Evolutionary conservation across 2,329 filamentous ascomycete species (phyloP), one percentile per base, ranked within the genome.

Genomic region (Ophiostoma piceae): DNA sequence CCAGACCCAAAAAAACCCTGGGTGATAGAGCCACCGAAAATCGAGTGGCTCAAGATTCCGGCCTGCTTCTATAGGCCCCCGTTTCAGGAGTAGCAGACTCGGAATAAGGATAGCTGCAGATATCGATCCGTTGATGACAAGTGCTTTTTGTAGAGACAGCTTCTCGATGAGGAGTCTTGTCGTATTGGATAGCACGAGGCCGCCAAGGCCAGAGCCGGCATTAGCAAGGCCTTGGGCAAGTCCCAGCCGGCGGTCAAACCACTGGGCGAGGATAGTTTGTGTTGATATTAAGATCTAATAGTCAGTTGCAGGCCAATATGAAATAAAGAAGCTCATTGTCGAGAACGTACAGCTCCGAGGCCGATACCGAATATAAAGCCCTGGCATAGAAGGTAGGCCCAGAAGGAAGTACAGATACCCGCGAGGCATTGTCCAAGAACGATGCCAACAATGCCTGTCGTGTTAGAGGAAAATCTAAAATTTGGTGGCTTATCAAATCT

Each of bases 1-100:
- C 51, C 51, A 57, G n/a, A 57, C 51, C 51, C 51, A 57, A n/a
- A 57, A 57, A n/a, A 57, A 57, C 3, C 51, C 51, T 26, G 51
- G 51, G 22, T 57, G 51, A 26, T 57, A 57, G 16, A 57, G 51
- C 51, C 51, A 57, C 16, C 51, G 51, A 22, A 51, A 51, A 2
- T 51, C 47, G 8, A 51, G 47, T 2, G 47, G 47, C 47, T 51
- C 47, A 16, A 51, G 14, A 16, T 16, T 2, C 19, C 16, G 47
- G n/a, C 16, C 47, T n/a, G 47, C 16, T 16, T 51, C 47, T 51
- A 51, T 51, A 9, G 47, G 47, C 2, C 47, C 47, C 5, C 47
- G 3, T 16, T 22, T 51, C 14, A 51, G 47, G 14, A 51, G 47
- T 3, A 51, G 8, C 1, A 51, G n/a, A 22, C 47, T 51, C 5